Evolutionary conservation across 2,329 filamentous ascomycete genomes (phyloP).

Genomic region (Claviceps sp.): DNA sequence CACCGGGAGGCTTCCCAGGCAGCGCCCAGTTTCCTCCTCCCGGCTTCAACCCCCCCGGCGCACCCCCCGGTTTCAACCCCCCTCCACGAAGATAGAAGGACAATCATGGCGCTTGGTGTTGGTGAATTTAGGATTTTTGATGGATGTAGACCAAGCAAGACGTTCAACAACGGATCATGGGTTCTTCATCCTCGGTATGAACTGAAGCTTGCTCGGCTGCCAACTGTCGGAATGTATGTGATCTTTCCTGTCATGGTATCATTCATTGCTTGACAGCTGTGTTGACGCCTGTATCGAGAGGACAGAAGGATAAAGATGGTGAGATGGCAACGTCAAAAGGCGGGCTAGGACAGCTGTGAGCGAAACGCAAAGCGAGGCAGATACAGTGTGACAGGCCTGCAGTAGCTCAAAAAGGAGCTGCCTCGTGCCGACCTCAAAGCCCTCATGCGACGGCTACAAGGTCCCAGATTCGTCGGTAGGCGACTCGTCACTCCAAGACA

Average conservation of each 20-base stretch:
- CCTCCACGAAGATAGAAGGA: constrained; percentile 44
- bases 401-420: neutral
- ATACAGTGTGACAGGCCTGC: neutral
- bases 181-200: neutral
- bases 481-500: too few species aligned
- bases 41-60: constrained; percentile 18
- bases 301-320: neutral
- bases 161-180: neutral
- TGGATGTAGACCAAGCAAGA: constrained; percentile 1
- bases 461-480: neutral
- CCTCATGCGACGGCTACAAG: neutral
- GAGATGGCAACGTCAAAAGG: neutral
- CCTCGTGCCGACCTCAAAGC: neutral
- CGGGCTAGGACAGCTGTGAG: neutral
- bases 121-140: constrained; percentile 9
- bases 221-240: constrained; percentile 5
- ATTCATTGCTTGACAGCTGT: constrained; percentile 4
- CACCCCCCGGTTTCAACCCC: constrained; percentile 58
- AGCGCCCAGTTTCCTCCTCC: constrained; percentile 7
- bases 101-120: constrained; percentile 13
- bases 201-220: neutral
- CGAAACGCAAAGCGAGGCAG: neutral
- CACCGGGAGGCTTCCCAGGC: constrained; percentile 28
- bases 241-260: constrained; percentile 2
- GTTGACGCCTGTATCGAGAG: constrained; percentile 5